phyloP scores from a whole-genome alignment of 768 basidiomycete species.

The Galerina sulciceps region DNA sequence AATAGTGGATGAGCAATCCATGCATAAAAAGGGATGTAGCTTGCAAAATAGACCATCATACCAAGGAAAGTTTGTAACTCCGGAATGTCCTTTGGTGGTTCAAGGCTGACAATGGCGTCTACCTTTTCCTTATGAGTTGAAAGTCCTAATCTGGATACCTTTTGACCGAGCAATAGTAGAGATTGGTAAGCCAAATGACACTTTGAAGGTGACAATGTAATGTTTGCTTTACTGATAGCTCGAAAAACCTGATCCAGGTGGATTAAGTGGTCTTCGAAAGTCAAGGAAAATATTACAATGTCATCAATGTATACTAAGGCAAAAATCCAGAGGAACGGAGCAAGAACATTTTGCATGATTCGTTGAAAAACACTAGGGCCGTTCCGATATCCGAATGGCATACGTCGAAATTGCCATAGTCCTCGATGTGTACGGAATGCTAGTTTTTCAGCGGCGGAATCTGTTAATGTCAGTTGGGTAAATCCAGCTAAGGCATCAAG shows the following conservation, averaged over 20 bases:
- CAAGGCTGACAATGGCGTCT: slow-evolving; percentile 32
- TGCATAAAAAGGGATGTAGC: slow-evolving; percentile 39
- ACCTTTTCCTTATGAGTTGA: slow-evolving; percentile 42
- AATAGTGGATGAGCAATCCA: slow-evolving; percentile 38
- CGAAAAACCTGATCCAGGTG: slow-evolving; percentile 33
- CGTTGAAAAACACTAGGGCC: slow-evolving; percentile 44
- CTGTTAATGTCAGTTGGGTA: slow-evolving; percentile 32
- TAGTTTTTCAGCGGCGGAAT: slow-evolving; percentile 25
- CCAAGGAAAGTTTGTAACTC: slow-evolving; percentile 39
- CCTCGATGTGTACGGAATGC: slow-evolving; percentile 44
- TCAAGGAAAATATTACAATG: slow-evolving; percentile 37
- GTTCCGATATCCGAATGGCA: slow-evolving; percentile 43
- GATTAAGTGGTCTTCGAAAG: slow-evolving; percentile 31
- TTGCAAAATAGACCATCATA: slow-evolving; percentile 41
- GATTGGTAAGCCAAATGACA: slow-evolving; percentile 37
- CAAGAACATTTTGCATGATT: slow-evolving; percentile 40
- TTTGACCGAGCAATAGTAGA: slow-evolving; percentile 40
- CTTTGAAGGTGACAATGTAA: slow-evolving; percentile 38
- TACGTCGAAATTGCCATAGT: slow-evolving; percentile 41
- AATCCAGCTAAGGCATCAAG: slow-evolving; percentile 37
- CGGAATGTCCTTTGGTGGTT: slow-evolving; percentile 24
- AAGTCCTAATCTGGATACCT: slow-evolving; percentile 39
- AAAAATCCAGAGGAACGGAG: slow-evolving; percentile 42
- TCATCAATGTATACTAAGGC: slow-evolving; percentile 46
- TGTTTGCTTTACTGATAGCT: slow-evolving; percentile 27